Evolutionary conservation across 2,329 filamentous ascomycete genomes (phyloP).

Genomic region (Plectosphaerella sp.): DNA sequence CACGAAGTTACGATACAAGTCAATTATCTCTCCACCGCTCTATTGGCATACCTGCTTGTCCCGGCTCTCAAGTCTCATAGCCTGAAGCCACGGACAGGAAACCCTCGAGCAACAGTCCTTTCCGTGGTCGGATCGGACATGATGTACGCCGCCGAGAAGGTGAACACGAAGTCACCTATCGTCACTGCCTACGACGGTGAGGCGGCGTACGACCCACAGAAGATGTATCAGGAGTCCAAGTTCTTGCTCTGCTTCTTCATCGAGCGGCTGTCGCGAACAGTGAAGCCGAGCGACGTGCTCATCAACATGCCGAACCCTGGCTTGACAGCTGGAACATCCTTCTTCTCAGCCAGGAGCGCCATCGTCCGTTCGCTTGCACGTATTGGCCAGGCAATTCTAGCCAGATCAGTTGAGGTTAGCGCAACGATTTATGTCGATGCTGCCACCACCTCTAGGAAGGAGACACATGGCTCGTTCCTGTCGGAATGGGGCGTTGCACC

Average conservation of each 20-base stretch:
- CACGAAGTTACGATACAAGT: slow-evolving; percentile 36
- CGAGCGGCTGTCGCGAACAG: slow-evolving; percentile 29
- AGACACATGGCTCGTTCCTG: slow-evolving; percentile 46
- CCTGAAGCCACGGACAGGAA: too few species aligned
- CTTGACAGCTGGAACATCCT: slow-evolving; percentile 18
- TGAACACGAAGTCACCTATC: neutral
- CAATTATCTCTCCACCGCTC: slow-evolving; percentile 30
- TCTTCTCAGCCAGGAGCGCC: slow-evolving; percentile 20
- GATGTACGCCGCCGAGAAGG: neutral
- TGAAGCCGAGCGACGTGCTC: slow-evolving; percentile 26
- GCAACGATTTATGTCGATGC: slow-evolving; percentile 45
- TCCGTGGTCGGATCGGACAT: neutral
- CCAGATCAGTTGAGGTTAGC: slow-evolving; percentile 17
- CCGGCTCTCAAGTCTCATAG: slow-evolving; percentile 16
- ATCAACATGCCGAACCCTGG: slow-evolving; percentile 31
- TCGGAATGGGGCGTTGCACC: slow-evolving; percentile 41
- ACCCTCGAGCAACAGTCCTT: neutral
- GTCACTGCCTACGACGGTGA: neutral
- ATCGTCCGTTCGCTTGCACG: slow-evolving; percentile 15
- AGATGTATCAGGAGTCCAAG: slow-evolving; percentile 25
- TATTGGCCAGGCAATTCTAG: neutral
- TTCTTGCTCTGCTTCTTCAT: slow-evolving; percentile 27
- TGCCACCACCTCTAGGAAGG: slow-evolving; percentile 35
- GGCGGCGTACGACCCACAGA: neutral
- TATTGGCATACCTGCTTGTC: slow-evolving; percentile 26